Evolutionary conservation across 176 grass and related monocot genomes (phyloP).

Genomic region (Rhipidocladum racemiflorum): DNA sequence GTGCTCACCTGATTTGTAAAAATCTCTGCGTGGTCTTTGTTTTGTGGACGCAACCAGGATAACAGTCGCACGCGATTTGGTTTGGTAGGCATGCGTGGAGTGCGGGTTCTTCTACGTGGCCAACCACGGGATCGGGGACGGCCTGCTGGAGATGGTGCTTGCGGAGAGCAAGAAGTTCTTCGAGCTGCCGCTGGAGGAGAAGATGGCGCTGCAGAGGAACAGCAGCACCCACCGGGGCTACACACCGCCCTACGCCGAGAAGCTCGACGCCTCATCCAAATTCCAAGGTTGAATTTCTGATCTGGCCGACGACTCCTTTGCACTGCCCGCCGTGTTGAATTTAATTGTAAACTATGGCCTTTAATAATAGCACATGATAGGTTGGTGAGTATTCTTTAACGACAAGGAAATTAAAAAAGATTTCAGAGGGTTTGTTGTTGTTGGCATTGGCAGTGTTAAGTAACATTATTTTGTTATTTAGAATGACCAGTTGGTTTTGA

Average conservation of each 20-base stretch:
- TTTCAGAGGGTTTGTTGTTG: no score
- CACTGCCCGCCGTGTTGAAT: background rate
- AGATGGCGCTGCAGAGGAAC: conserved; percentile 55
- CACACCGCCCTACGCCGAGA: conserved; percentile 69
- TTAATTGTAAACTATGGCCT: background rate
- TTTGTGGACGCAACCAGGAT: background rate
- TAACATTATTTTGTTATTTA: background rate
- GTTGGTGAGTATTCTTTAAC: background rate
- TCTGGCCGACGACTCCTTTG: background rate
- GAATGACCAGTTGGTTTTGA: background rate
- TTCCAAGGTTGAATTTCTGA: conserved; percentile 40
- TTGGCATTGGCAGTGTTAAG: background rate
- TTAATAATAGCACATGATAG: background rate
- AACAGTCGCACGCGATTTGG: background rate
- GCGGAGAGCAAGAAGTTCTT: conserved; percentile 68
- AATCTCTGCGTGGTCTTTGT: background rate
- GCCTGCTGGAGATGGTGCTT: conserved; percentile 40
- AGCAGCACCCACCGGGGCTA: conserved; percentile 52
- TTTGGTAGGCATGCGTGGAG: conserved; percentile 68
- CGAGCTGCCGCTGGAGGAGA: conserved; percentile 53
- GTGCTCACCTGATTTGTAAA: background rate
- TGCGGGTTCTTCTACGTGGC: conserved; percentile 85
- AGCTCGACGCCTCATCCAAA: conserved; percentile 54
- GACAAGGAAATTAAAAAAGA: background rate
- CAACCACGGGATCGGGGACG: conserved; percentile 59